phyloP scores from a whole-genome alignment of 2,329 filamentous ascomycete species.

The Triangularia verruculosa region DNA sequence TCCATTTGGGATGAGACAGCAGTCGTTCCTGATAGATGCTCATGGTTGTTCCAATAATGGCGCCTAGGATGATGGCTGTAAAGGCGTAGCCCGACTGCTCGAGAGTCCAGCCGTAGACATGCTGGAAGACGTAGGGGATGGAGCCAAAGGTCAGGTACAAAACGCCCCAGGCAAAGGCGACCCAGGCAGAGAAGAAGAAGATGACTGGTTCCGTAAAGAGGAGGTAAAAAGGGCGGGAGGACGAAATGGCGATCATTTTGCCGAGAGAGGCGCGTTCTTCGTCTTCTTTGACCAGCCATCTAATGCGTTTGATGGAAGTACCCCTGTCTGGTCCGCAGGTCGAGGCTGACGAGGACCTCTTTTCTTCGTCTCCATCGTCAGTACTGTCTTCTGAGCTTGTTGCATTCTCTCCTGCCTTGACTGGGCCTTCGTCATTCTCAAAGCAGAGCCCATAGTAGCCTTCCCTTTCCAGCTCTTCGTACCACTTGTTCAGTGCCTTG shows the following conservation, averaged over 20 bases:
- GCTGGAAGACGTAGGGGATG: conserved; percentile 72
- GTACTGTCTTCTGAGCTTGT: neutral
- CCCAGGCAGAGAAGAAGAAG: conserved; percentile 87
- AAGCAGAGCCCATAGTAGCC: conserved; percentile 55
- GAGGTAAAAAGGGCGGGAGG: conserved; percentile 75
- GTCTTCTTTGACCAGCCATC: conserved; percentile 78
- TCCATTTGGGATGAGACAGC: conserved; percentile 46
- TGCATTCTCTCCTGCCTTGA: neutral
- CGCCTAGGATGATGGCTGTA: conserved; percentile 65
- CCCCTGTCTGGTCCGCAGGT: neutral
- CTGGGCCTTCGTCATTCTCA: conserved; percentile 12
- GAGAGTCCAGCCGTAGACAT: conserved; percentile 64
- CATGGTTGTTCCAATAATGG: conserved; percentile 62
- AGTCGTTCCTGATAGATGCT: conserved; percentile 72
- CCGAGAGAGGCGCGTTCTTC: conserved; percentile 67
- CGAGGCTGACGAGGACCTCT: conserved; percentile 5
- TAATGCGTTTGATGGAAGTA: conserved; percentile 51
- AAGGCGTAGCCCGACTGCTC: conserved; percentile 72
- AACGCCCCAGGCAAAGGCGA: conserved; percentile 84
- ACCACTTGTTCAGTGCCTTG: conserved; percentile 71
- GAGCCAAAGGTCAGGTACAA: conserved; percentile 82
- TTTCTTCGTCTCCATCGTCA: conserved; percentile 22
- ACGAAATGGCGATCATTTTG: conserved; percentile 69
- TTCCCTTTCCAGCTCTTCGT: conserved; percentile 65
- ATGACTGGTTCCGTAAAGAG: conserved; percentile 75